Evolutionary conservation across 2,329 filamentous ascomycete genomes (phyloP).

Genomic region (Arthrobotrys musiformis): DNA sequence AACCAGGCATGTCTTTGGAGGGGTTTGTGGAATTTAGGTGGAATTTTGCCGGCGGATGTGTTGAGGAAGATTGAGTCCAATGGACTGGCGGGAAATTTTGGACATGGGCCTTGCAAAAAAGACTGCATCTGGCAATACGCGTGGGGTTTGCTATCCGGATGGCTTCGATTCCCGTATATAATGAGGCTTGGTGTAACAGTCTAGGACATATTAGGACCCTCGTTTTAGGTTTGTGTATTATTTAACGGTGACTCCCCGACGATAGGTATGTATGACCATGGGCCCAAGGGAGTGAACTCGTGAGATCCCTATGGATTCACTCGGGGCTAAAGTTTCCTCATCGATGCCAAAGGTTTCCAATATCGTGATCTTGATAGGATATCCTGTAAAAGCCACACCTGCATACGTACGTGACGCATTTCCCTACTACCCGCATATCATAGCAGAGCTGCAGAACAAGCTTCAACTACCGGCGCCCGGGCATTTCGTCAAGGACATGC

Average conservation of each 20-base stretch:
- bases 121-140: neutral
- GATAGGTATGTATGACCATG: neutral
- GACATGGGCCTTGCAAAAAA: no score
- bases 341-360: neutral
- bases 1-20: constrained; percentile 21
- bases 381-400: neutral
- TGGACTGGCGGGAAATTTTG: constrained; percentile 19
- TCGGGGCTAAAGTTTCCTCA: neutral
- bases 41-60: constrained; percentile 55
- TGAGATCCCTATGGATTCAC: neutral
- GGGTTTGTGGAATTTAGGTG: neutral
- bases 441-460: neutral
- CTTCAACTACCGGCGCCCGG: neutral
- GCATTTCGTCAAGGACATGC: neutral
- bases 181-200: neutral
- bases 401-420: neutral
- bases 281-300: neutral
- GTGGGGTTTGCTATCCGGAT: neutral
- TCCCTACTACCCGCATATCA: neutral
- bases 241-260: no score
- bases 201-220: neutral
- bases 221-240: no score
- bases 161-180: neutral
- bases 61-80: constrained; percentile 20
- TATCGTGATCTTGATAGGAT: neutral